Evolutionary conservation across 208 protist species (phyloP).

Genomic region (Leptomonas seymouri): DNA sequence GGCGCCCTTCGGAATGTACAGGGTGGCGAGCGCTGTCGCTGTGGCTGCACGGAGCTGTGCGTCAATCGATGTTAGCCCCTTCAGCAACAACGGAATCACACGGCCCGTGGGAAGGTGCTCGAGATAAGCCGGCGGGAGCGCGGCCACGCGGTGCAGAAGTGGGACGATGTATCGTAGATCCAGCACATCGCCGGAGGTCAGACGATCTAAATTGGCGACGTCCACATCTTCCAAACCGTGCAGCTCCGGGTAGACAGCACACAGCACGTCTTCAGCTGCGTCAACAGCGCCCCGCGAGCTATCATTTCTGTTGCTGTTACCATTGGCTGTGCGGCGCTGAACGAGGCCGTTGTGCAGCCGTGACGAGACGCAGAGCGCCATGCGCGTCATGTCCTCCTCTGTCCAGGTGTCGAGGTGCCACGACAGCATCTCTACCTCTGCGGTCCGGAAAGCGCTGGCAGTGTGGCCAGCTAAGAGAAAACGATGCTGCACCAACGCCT

Average conservation of each 20-base stretch:
- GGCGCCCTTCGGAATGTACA: constrained; percentile 61
- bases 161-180: constrained; percentile 87
- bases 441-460: constrained; percentile 46
- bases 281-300: neutral
- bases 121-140: constrained; percentile 45
- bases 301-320: neutral
- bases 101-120: constrained; percentile 49
- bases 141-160: constrained; percentile 74
- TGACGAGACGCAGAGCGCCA: constrained; percentile 64
- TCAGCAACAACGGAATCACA: constrained; percentile 66
- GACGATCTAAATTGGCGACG: constrained; percentile 50
- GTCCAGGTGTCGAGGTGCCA: constrained; percentile 76
- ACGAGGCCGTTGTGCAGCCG: constrained; percentile 77
- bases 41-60: constrained; percentile 51
- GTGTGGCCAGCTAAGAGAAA: constrained; percentile 71
- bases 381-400: constrained; percentile 59
- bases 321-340: constrained; percentile 11
- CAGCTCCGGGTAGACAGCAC: constrained; percentile 79
- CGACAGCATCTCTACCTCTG: constrained; percentile 83
- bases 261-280: constrained; percentile 47
- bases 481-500: constrained; percentile 46
- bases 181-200: constrained; percentile 32
- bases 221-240: constrained; percentile 40
- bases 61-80: constrained; percentile 75
- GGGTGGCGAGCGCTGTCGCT: constrained; percentile 39